Evolutionary conservation across 2,329 filamentous ascomycete species (phyloP), one percentile per base, ranked within the genome.

Genomic region (Hirsutella thompsonii): DNA sequence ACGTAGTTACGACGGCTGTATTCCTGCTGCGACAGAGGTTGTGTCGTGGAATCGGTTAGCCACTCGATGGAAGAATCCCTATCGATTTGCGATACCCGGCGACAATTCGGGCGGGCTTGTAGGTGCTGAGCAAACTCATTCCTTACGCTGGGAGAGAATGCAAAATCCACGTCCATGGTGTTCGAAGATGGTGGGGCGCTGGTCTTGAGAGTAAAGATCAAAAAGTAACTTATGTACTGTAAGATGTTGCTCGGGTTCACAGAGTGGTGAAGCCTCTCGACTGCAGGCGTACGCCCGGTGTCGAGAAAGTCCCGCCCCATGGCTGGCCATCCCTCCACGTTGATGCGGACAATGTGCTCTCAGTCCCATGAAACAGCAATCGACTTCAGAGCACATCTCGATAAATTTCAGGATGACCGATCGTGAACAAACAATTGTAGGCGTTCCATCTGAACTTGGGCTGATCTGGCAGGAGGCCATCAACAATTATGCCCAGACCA

Each of bases 1-100:
- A 41, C 46, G 38, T 47, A 46, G 30, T 47, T 42, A 18, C 46
- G 46, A n/a, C 44, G 42, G 13, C 44, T 46, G 18, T 39, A 46
- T 14, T 46, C 42, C 5, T 32, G 40, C 36, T 47, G 46, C 10
- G 33, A 36, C 8, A 11, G 13, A 16, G 44, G 44, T 5, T 33
- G 36, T 20, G 8, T 42, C 13, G 2, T 26, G 20, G 44, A 19
- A 13, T 39, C 33, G 14, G 34, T 33, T 13, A 38, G 23, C 35
- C 35, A 42, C 13, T 42, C 16, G 28, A 38, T 37, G 14, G 37
- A 19, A 9, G 5, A 5, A n/a, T 18, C 11, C 28, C 37, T 20
- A 30, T 41, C 34, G 33, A 21, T 32, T 41, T 37, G 19, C 16
- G 39, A 41, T n/a, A 41, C 39, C 21, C 39, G 39, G 28, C 39